Base-by-base conservation (phyloP, 2,329 filamentous ascomycete genomes). In the Arachnomyces sp. region DNA sequence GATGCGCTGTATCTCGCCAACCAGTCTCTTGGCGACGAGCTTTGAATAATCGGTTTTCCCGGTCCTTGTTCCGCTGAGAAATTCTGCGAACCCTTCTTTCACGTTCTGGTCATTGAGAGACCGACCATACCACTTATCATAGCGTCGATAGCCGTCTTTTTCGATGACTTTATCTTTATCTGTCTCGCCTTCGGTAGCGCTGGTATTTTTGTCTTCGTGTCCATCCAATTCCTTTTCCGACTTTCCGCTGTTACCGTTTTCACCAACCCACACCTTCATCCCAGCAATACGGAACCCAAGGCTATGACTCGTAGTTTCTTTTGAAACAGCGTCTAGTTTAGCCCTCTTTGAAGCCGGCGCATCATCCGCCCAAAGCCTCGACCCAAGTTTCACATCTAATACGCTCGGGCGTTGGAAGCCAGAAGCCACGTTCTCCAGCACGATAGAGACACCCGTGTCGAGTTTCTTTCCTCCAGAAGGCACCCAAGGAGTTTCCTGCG, bases 301-400 rank as follows among this genome's bases (percentile, higher is more conserved):
- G 34, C 66, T 71, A 3, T 70, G 67, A 48, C 72, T 78, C 1
- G 79, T 83, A 2, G 78, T 80, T 47, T 73, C 68, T 12, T 67
- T 62, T 3, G 75, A 68, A 13, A 82, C 75, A 30, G 72, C 70
- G 52, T 82, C 79, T 16, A 83, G 61, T 38, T 75, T 69, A 16
- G 62, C 69, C 12, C 77, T 66, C 58, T 83, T 83, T 21, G 73
- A 69, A 1, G 67, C 62, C 16, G 71, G 69, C 3, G 80, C 75
- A 45, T 71, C 69, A 29, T 94, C 86, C 11, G 86, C 90, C 83
- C 88, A 96, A 4, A 98, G 68, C 25, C 86, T 77, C 36, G 80
- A 75, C 32, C 92, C 92, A 14, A 98, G 77, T 67, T 98, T 98
- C 49, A 94, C 77, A 57, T 98, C 92, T 43, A 98, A 70, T 6